phyloP scores from a whole-genome alignment of 2,329 filamentous ascomycete genomes.

The Fusarium succisae region DNA sequence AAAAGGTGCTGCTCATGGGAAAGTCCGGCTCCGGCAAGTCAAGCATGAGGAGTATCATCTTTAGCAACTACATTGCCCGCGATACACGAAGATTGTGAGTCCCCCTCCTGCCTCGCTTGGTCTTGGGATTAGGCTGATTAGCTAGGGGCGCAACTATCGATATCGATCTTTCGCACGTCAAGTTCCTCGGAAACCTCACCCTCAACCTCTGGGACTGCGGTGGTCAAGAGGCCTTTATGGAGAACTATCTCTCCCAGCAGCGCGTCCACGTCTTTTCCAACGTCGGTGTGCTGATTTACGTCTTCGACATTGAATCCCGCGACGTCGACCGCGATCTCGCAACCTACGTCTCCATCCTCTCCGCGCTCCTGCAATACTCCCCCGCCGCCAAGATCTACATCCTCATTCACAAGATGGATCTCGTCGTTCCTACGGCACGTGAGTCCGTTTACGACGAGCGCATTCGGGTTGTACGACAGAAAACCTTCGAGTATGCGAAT shows the following conservation, averaged over 20 bases:
- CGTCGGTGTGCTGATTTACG: slow-evolving; percentile 97
- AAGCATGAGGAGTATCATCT: slow-evolving; percentile 98
- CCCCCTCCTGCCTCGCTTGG: not conserved
- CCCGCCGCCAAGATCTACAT: slow-evolving; percentile 86
- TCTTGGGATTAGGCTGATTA: not conserved
- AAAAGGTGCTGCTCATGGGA: slow-evolving; percentile 89
- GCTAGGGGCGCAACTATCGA: slow-evolving; percentile 89
- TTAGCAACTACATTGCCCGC: slow-evolving; percentile 97
- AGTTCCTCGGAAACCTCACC: slow-evolving; percentile 97
- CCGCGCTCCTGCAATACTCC: slow-evolving; percentile 87
- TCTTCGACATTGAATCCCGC: slow-evolving; percentile 97
- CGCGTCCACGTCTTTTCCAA: slow-evolving; percentile 96
- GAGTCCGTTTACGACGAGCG: slow-evolving; percentile 87
- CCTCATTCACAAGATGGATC: slow-evolving; percentile 98
- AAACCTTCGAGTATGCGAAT: slow-evolving; percentile 67
- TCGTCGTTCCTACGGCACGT: slow-evolving; percentile 83
- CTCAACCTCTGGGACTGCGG: slow-evolving; percentile 99
- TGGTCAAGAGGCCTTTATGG: slow-evolving; percentile 98
- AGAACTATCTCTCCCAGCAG: slow-evolving; percentile 96
- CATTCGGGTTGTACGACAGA: slow-evolving; percentile 77
- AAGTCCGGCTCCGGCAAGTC: slow-evolving; percentile 98
- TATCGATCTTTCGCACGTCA: slow-evolving; percentile 97
- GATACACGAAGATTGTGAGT: slow-evolving; percentile 84
- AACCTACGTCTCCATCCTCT: slow-evolving; percentile 90
- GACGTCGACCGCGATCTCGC: slow-evolving; percentile 93